Conservation (phyloP, 2,329 filamentous ascomycete genomes). For the Sphaerulina populicola region DNA sequence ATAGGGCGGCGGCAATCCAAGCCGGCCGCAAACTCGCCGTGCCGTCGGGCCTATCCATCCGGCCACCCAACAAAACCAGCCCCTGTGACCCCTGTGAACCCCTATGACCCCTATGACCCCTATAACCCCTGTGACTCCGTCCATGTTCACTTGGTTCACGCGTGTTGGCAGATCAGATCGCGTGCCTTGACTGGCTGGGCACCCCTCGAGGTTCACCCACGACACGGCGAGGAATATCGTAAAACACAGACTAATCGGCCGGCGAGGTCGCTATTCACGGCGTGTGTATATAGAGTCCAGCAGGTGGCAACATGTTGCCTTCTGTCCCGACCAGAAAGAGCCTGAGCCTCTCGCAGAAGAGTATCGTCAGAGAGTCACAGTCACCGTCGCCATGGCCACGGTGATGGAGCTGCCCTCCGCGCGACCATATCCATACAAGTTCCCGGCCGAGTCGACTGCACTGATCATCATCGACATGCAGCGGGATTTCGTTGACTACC, state of each 20-base stretch:
- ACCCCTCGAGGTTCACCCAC: background rate
- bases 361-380: background rate
- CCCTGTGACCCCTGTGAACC: too few species aligned
- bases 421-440: constrained; percentile 43
- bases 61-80: too few species aligned
- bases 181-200: background rate
- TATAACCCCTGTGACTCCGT: too few species aligned
- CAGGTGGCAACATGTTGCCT: too few species aligned
- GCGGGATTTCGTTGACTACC: constrained; percentile 43
- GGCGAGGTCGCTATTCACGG: background rate
- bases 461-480: constrained; percentile 48
- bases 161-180: background rate
- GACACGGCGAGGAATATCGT: background rate
- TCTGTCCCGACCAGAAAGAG: too few species aligned
- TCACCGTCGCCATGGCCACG: constrained; percentile 3
- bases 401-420: constrained; percentile 30
- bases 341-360: too few species aligned
- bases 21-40: too few species aligned
- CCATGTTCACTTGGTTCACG: background rate
- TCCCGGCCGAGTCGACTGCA: constrained; percentile 41
- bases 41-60: too few species aligned
- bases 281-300: background rate
- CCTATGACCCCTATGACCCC: too few species aligned
- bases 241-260: background rate
- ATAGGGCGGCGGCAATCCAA: too few species aligned